Evolutionary conservation across 176 grass and related monocot species (phyloP).

Genomic region (Eleusine coracana): DNA sequence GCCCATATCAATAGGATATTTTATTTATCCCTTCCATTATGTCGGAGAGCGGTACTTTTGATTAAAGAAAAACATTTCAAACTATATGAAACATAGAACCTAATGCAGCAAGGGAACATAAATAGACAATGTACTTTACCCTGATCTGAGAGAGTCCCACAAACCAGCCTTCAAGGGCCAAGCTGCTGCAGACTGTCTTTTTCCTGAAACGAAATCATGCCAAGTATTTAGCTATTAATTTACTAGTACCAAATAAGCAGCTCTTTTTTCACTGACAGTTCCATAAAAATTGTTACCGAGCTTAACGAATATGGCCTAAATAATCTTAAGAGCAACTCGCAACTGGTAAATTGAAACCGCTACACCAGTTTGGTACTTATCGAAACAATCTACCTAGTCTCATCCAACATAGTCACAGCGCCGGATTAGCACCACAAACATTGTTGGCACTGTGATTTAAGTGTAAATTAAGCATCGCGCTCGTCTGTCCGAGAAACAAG

Average conservation of each 20-base stretch:
- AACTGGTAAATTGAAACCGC: neutral
- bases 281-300: neutral
- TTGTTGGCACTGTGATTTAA: neutral
- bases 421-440: neutral
- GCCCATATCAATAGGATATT: neutral
- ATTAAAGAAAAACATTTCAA: no score
- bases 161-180: slow-evolving; percentile 86
- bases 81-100: neutral
- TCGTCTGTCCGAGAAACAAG: neutral
- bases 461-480: neutral
- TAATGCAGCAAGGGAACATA: neutral
- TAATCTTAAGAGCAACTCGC: neutral
- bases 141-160: slow-evolving; percentile 92
- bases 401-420: neutral
- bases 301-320: neutral
- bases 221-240: neutral
- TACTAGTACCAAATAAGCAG: neutral
- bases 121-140: slow-evolving; percentile 53
- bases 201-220: slow-evolving; percentile 33
- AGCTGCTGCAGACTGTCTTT: slow-evolving; percentile 5
- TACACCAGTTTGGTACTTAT: neutral
- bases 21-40: neutral
- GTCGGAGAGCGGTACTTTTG: neutral
- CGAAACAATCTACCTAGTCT: neutral
- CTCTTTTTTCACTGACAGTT: neutral